Base-by-base conservation (phyloP, 2,329 filamentous ascomycete genomes). In the Hypoxylon sp. region DNA sequence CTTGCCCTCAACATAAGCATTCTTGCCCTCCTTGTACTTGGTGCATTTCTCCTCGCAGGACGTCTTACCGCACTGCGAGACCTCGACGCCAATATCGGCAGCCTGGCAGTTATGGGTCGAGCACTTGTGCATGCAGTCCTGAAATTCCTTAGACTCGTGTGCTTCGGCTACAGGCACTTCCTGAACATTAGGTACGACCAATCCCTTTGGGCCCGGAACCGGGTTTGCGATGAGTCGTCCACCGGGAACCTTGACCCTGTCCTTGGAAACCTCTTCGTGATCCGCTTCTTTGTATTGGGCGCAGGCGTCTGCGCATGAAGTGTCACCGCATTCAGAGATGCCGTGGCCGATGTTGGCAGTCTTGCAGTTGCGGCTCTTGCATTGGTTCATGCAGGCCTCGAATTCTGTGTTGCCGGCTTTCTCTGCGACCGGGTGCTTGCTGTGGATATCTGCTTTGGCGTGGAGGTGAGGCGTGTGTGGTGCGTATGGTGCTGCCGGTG, bases 41-140 rank as follows among this genome's bases (percentile, higher is more conserved):
- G 36, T 34, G 68, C 70, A 72, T 13, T 45, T 5, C 38, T 49
- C 28, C 41, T 48, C 41, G 60, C 68, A 71, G 0, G 48, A 46
- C 2, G 60, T 66, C 11, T 58, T 34, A 13, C 67, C 67, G 49
- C 68, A 67, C 38, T 72, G 62, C 23, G 55, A 52, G 17, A 69
- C 14, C 5, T 52, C 48, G 2, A 60, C 2, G 5, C 51, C 63
- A 32, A 69, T 23, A 21, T 58, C 63, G 2, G 65, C 56, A 21
- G 38, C 56, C 61, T 70, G 65, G 60, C 65, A 69, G 43, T 69
- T 65, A 51, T 58, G 52, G 5, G 67, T 56, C 9, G 13, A 32
- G 65, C 70, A 69, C 23, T 60, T 9, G 21, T 11, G 28, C 28
- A 67, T 10, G 55, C 70, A 71, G n/a, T 36, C 23, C 17, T 70